Evolutionary conservation across 129 eudicot genomes (phyloP).

Genomic region (Daucus carota): DH1_v3.0 NC_030384.2:39606001-39606500

Average conservation of each 20-base stretch:
- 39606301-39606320: too few relatives aligned
- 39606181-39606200: conserved; percentile 73
- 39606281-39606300: background rate
- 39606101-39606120: conserved; percentile 94
- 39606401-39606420: conserved; percentile 52
- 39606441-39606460: conserved; percentile 80
- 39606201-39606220: conserved; percentile 75
- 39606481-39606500: conserved; percentile 96
- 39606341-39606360: background rate
- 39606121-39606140: conserved; percentile 83
- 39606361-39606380: conserved; percentile 36
- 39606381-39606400: conserved; percentile 83
- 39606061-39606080: conserved; percentile 83
- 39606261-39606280: conserved; percentile 1
- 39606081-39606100: conserved; percentile 74
- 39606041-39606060: conserved; percentile 99
- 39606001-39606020: conserved; percentile 32
- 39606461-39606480: conserved; percentile 63
- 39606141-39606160: conserved; percentile 82
- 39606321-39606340: background rate
- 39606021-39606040: conserved; percentile 99
- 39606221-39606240: conserved; percentile 95
- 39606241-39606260: conserved; percentile 53
- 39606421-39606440: conserved; percentile 88
- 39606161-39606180: conserved; percentile 99